phyloP scores from a whole-genome alignment of 768 basidiomycete genomes.

The Boletellus sp. region DNA sequence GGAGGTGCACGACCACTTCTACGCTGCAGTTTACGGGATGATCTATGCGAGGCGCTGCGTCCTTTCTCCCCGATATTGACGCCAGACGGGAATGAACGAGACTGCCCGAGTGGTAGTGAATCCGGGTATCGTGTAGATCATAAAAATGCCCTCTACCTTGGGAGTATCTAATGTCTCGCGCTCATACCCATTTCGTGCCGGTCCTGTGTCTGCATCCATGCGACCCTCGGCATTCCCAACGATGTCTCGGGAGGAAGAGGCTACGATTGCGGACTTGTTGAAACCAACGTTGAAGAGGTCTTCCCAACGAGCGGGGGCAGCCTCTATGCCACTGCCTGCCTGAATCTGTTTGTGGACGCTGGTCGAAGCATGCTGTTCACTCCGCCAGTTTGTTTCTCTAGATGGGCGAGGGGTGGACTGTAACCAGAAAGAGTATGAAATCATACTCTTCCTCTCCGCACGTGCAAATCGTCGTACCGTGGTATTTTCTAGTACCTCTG shows the following conservation, averaged over 20 bases:
- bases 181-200: not conserved
- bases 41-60: not conserved
- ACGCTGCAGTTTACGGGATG: not conserved
- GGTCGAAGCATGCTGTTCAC: not conserved
- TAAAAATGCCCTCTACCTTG: not conserved
- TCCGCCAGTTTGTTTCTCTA: not conserved
- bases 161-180: not conserved
- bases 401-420: not conserved
- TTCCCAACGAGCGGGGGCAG: too few relatives aligned
- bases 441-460: not conserved
- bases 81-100: not conserved
- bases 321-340: not conserved
- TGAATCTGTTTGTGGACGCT: not conserved
- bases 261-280: not conserved
- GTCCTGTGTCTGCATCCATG: not conserved
- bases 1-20: not conserved
- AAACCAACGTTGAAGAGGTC: too few relatives aligned
- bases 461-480: not conserved
- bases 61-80: not conserved
- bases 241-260: not conserved
- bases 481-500: not conserved
- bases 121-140: not conserved
- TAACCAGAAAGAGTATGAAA: not conserved
- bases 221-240: not conserved
- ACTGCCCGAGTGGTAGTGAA: not conserved